phyloP scores from a whole-genome alignment of 2,329 filamentous ascomycete genomes.

The Botryosphaeria dothidea region DNA sequence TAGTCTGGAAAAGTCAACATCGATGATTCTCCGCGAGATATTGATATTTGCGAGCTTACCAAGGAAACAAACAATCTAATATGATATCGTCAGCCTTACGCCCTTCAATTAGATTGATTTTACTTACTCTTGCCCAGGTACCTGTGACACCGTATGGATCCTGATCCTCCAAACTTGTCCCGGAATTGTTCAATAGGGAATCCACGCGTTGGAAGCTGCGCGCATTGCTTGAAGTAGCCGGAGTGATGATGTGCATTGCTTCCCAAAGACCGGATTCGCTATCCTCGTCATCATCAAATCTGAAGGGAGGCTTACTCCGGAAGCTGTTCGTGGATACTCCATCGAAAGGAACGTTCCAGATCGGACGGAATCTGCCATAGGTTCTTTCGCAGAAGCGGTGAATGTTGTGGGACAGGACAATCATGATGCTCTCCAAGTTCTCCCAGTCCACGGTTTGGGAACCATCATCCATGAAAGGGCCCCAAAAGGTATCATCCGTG shows the following conservation, averaged over 20 bases:
- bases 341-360: constrained; percentile 33
- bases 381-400: constrained; percentile 30
- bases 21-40: no score
- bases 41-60: constrained; percentile 26
- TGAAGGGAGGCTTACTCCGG: constrained; percentile 9
- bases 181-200: constrained; percentile 35
- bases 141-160: constrained; percentile 74
- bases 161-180: constrained; percentile 25
- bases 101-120: not conserved
- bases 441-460: constrained; percentile 72
- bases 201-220: not conserved
- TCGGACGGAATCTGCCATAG: constrained; percentile 27
- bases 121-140: constrained; percentile 59
- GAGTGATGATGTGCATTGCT: constrained; percentile 7
- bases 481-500: constrained; percentile 64
- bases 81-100: not conserved
- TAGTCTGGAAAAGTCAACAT: constrained; percentile 54
- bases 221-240: not conserved
- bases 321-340: constrained; percentile 28
- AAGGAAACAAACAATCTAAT: constrained; percentile 47
- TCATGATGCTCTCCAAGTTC: constrained; percentile 73
- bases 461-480: constrained; percentile 68
- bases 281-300: not conserved
- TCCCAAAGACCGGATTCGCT: not conserved
- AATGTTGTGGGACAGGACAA: constrained; percentile 67